These are phyloP conservation scores for Orbilia quercus DNA, from an alignment of 2,329 filamentous ascomycete genomes.

Conservation along the genomic window DNA sequence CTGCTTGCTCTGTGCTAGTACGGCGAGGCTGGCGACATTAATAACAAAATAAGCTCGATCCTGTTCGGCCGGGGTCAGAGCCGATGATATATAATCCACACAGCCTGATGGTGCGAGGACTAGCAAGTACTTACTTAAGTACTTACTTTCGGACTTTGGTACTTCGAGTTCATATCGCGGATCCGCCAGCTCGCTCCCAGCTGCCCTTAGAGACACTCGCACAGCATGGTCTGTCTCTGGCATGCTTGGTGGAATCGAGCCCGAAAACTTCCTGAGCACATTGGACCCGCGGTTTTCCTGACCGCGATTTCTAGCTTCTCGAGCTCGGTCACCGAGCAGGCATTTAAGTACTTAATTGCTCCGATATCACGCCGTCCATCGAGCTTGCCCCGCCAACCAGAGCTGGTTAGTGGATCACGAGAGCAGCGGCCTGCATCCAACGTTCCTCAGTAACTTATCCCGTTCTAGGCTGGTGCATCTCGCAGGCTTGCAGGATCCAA, in stretches of 20 bases:
- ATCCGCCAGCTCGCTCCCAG: not conserved
- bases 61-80: slow-evolving; percentile 6
- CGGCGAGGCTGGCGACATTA: not conserved
- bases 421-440: slow-evolving; percentile 25
- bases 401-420: slow-evolving; percentile 48
- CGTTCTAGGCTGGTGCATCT: slow-evolving; percentile 17
- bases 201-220: not conserved
- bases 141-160: not conserved
- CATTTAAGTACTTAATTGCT: slow-evolving; percentile 30
- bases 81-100: not conserved
- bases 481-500: slow-evolving; percentile 10
- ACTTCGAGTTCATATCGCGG: slow-evolving; percentile 13
- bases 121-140: too few relatives aligned
- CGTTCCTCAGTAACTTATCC: slow-evolving; percentile 38
- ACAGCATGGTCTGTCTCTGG: slow-evolving; percentile 14
- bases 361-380: slow-evolving; percentile 49
- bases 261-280: not conserved
- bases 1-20: not conserved
- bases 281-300: not conserved
- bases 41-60: not conserved
- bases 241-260: slow-evolving; percentile 5
- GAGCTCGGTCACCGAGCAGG: not conserved
- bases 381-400: slow-evolving; percentile 45
- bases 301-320: slow-evolving; percentile 14
- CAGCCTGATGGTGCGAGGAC: slow-evolving; percentile 43